Base-by-base conservation (phyloP, 129 eudicot genomes). In the Apium graveolens region DNA sequence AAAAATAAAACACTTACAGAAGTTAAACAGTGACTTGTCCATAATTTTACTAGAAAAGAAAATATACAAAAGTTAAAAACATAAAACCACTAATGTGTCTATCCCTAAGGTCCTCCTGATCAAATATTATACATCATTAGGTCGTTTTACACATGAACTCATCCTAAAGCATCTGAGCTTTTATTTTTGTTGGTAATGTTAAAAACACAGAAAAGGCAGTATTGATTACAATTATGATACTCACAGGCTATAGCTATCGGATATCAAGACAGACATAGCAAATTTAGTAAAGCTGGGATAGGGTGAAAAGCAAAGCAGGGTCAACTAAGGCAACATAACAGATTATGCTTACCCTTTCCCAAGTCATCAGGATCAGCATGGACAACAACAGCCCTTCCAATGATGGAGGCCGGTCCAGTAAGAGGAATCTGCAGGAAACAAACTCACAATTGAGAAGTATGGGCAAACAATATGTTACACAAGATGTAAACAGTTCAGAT, bases 281-380 rank as follows among this genome's bases (percentile, higher is more conserved):
- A 38, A 21, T 37, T 39, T 35, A 38, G 32, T 34, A 21, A 21
- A 9, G 5, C 75, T 24, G 6, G 39, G 11, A 10, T 34, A 21
- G 8, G 17, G 18, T 35, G 32, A 12, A 21, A 14, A 48, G 11
- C 17, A 29, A 51, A 18, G 45, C 62, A 38, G 70, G 41, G 16
- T 49, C 60, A 48, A 38, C 8, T 10, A 26, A 79, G 20, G 27
- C 16, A 38, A 57, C 71, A 44, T 26, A 20, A 42, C 32, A 81
- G 72, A 26, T 62, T 20, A 71, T 26, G 71, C 85, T 46, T 77
- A 95, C 98, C 98, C 89, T 84, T 91, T 87, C 98, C 98, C 78
- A 95, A 91, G 83, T 95, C 98, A 91, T 95, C 98, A 75, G 97
- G 85, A 66, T 91, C 97, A 77, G 86, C 98, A 88, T 95, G 98